Conservation (phyloP, 208 protist species). For the Borovskyia barvae region DNA sequence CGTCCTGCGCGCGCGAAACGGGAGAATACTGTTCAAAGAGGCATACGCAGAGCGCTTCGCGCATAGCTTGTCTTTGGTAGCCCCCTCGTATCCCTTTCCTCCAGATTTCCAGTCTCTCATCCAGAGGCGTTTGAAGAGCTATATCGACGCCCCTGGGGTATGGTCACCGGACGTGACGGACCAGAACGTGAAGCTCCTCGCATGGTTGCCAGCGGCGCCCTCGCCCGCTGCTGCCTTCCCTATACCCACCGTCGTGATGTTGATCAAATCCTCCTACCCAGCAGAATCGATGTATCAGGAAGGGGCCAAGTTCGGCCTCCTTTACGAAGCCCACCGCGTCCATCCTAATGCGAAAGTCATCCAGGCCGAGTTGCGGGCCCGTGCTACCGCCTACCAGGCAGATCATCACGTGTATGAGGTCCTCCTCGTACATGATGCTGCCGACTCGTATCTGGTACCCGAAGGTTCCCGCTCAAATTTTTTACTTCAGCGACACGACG, state of each 20-base stretch:
- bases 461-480: constrained; percentile 88
- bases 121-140: constrained; percentile 23
- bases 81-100: constrained; percentile 12
- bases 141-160: constrained; percentile 21
- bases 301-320: constrained; percentile 51
- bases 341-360: constrained; percentile 75
- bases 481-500: constrained; percentile 45
- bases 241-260: constrained; percentile 43
- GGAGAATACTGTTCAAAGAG: constrained; percentile 41
- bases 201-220: constrained; percentile 37
- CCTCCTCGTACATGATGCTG: constrained; percentile 53
- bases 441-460: constrained; percentile 57
- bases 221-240: background rate
- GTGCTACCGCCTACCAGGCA: constrained; percentile 40
- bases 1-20: constrained; percentile 57
- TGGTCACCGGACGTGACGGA: constrained; percentile 10
- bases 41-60: constrained; percentile 57
- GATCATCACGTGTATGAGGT: constrained; percentile 48
- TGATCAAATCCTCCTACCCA: constrained; percentile 69
- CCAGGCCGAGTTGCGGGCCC: constrained; percentile 48
- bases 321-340: constrained; percentile 60
- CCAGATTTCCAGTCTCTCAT: constrained; percentile 8
- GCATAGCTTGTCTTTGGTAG: constrained; percentile 30
- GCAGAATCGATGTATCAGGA: constrained; percentile 56
- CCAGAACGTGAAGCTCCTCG: constrained; percentile 76